These are phyloP conservation scores for Solanum habrochaites DNA, from an alignment of 257 asterid species.

Conservation along the genomic window DNA sequence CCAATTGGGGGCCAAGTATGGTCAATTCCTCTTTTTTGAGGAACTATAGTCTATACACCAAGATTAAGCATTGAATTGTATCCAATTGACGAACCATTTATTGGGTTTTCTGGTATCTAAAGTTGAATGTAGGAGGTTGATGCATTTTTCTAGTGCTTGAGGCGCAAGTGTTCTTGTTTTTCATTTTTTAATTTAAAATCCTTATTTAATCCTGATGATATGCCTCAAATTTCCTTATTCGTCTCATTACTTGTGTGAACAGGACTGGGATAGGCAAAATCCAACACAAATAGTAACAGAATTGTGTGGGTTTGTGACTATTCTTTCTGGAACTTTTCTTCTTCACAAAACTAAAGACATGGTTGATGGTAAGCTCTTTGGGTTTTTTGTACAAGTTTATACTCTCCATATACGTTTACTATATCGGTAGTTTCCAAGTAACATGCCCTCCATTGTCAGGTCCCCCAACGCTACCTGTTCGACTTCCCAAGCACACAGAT, in stretches of 20 bases:
- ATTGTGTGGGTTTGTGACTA: slow-evolving; percentile 93
- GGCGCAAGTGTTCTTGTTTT: background rate
- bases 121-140: background rate
- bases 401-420: background rate
- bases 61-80: background rate
- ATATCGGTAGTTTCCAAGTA: background rate
- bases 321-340: slow-evolving; percentile 92
- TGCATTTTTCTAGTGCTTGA: background rate
- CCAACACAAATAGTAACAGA: slow-evolving; percentile 91
- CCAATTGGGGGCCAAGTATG: background rate
- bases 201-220: background rate
- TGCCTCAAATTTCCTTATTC: background rate
- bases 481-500: slow-evolving; percentile 41
- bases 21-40: background rate
- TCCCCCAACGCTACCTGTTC: slow-evolving; percentile 13
- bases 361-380: slow-evolving; percentile 46
- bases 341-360: slow-evolving; percentile 99
- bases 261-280: slow-evolving; percentile 98
- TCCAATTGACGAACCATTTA: background rate
- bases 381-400: background rate
- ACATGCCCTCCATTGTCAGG: slow-evolving; percentile 14
- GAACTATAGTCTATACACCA: background rate
- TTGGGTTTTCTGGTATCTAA: background rate
- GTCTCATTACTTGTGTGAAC: slow-evolving; percentile 4
- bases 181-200: background rate